These are phyloP conservation scores for Asterophora parasitica DNA, from an alignment of 768 basidiomycete genomes.

Conservation along the genomic window DNA sequence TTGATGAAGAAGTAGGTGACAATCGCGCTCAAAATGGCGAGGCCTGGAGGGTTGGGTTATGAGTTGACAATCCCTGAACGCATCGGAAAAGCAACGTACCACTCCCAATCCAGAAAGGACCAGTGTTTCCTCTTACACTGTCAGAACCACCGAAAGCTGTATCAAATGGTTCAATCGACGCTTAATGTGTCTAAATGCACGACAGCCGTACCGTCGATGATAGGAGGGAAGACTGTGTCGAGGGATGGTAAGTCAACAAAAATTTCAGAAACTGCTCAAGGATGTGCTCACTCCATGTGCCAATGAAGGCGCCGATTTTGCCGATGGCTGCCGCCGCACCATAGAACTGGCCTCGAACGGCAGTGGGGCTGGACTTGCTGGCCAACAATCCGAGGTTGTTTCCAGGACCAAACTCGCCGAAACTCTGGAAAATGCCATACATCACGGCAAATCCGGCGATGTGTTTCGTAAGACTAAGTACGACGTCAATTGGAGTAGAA, in stretches of 20 bases:
- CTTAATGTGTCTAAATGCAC: neutral
- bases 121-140: slow-evolving; percentile 61
- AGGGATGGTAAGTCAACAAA: neutral
- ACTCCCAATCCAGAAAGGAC: slow-evolving; percentile 86
- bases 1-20: slow-evolving; percentile 69
- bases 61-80: slow-evolving; percentile 1
- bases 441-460: slow-evolving; percentile 78
- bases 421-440: slow-evolving; percentile 87
- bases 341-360: slow-evolving; percentile 81
- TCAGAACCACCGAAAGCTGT: slow-evolving; percentile 57
- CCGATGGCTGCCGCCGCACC: slow-evolving; percentile 83
- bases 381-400: slow-evolving; percentile 85
- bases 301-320: slow-evolving; percentile 79
- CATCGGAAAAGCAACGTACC: slow-evolving; percentile 30
- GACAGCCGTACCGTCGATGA: slow-evolving; percentile 48
- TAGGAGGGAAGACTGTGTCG: slow-evolving; percentile 54
- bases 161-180: slow-evolving; percentile 10
- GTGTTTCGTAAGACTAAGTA: slow-evolving; percentile 47
- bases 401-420: slow-evolving; percentile 88
- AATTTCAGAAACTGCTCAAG: neutral
- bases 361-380: slow-evolving; percentile 81
- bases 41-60: slow-evolving; percentile 27
- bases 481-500: slow-evolving; percentile 1
- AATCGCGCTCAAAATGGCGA: slow-evolving; percentile 75
- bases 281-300: slow-evolving; percentile 62